phyloP scores from a whole-genome alignment of 2,329 filamentous ascomycete species.

The Trichoderma koningiopsis region DNA sequence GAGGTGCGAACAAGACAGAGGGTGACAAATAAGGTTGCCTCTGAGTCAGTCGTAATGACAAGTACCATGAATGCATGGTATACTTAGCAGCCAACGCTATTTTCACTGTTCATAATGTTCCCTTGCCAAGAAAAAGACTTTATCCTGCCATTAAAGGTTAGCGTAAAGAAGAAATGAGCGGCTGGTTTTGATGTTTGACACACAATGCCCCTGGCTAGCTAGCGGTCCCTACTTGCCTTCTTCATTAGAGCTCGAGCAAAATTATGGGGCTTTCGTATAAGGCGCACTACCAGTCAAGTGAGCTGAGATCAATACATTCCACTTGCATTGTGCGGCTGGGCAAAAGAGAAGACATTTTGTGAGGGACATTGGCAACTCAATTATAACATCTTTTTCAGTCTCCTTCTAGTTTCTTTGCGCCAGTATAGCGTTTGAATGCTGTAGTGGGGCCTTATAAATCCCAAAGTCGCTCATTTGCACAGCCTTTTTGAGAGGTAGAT shows the following conservation, averaged over 20 bases:
- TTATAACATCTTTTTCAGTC: neutral
- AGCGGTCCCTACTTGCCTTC: neutral
- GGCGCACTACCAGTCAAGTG: neutral
- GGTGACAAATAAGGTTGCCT: neutral
- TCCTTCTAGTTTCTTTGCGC: neutral
- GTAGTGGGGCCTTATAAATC: neutral
- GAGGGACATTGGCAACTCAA: neutral
- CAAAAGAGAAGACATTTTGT: neutral
- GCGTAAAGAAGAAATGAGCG: neutral
- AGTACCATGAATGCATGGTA: neutral
- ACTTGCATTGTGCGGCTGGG: neutral
- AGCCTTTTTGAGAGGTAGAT: neutral
- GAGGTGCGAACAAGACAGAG: neutral
- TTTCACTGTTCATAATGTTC: neutral
- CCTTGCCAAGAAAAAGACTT: neutral
- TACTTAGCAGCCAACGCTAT: neutral
- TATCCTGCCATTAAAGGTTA: conserved; percentile 7
- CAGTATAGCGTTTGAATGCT: neutral
- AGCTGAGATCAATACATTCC: neutral
- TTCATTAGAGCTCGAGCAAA: neutral
- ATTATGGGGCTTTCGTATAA: neutral
- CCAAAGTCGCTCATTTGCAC: neutral
- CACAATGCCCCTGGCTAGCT: neutral
- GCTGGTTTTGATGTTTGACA: neutral
- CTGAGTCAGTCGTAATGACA: neutral